Conservation (phyloP, 345 rosid species). For the Salix purpurea region DNA sequence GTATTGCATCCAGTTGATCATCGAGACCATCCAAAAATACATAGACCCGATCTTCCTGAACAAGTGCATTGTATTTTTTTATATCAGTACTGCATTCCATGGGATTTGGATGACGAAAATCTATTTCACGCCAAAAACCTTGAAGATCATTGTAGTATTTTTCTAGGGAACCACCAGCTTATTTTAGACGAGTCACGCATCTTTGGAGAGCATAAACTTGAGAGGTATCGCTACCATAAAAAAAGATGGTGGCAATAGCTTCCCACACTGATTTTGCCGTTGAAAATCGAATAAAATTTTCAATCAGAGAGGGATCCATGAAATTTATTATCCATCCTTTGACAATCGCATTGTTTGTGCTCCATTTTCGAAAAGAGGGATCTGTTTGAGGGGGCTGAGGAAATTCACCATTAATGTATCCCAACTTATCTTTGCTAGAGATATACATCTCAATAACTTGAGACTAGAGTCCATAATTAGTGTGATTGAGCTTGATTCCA, state of each 20-base stretch:
- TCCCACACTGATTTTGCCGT: not conserved
- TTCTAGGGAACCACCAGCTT: not conserved
- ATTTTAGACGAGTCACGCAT: not conserved
- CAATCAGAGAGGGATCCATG: not conserved
- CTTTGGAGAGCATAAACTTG: not conserved
- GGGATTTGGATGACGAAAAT: not conserved
- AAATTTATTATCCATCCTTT: too few species aligned
- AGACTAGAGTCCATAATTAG: too few species aligned
- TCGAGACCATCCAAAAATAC: not conserved
- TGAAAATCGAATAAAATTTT: not conserved
- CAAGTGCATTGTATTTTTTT: not conserved
- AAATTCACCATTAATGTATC: slow-evolving; percentile 3
- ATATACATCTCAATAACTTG: too few species aligned
- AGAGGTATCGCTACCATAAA: slow-evolving; percentile 1
- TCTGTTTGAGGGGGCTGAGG: not conserved
- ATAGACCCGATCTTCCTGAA: not conserved
- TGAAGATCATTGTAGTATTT: slow-evolving; percentile 4
- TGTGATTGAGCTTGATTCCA: too few species aligned
- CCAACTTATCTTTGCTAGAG: not conserved
- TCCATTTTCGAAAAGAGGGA: not conserved
- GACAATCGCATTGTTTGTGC: not conserved
- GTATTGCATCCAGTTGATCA: not conserved
- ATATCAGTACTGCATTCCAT: slow-evolving; percentile 2
- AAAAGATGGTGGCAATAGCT: not conserved
- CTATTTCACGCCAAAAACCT: slow-evolving; percentile 2